Evolutionary conservation across 306 rosid species (phyloP).

Genomic region (Prinsepia uniflora): DNA sequence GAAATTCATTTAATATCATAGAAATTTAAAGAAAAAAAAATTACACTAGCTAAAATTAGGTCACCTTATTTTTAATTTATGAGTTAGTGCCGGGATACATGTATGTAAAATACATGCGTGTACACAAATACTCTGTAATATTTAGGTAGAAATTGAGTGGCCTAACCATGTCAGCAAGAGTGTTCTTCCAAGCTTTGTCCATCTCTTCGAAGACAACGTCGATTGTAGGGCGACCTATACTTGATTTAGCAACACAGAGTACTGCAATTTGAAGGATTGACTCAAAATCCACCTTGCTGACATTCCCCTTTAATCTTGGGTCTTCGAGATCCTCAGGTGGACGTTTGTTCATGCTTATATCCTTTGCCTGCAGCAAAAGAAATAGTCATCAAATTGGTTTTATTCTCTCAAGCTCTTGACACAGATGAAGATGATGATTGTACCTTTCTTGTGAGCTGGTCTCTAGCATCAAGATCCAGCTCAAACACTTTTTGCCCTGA

Average conservation of each 20-base stretch:
- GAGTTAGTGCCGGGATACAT: no score
- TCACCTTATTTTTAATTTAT: no score
- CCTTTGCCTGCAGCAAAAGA: conserved; percentile 56
- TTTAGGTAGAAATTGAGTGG: background rate
- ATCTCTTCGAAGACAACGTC: conserved; percentile 57
- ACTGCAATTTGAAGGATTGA: conserved; percentile 67
- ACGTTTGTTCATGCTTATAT: conserved; percentile 62
- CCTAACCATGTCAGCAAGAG: conserved; percentile 16
- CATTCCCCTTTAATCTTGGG: conserved; percentile 50
- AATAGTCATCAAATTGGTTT: background rate
- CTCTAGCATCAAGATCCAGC: conserved; percentile 76
- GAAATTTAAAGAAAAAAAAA: no score
- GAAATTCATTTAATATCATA: no score
- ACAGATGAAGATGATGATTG: background rate
- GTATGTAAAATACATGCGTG: background rate
- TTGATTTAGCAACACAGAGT: conserved; percentile 74
- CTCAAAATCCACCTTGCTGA: conserved; percentile 51
- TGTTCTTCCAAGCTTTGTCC: conserved; percentile 52
- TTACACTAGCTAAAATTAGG: no score
- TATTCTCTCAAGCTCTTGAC: background rate
- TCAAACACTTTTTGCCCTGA: conserved; percentile 83
- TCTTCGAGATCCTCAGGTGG: conserved; percentile 66
- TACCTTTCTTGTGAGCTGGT: conserved; percentile 86
- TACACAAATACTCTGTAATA: background rate
- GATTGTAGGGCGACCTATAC: conserved; percentile 69